Percentiles rank a stretch among this genome's conserved stretches.
Evolutionary conservation across 805 yeast species (phyloP).

Genomic region (Candida gorgasii): DNA sequence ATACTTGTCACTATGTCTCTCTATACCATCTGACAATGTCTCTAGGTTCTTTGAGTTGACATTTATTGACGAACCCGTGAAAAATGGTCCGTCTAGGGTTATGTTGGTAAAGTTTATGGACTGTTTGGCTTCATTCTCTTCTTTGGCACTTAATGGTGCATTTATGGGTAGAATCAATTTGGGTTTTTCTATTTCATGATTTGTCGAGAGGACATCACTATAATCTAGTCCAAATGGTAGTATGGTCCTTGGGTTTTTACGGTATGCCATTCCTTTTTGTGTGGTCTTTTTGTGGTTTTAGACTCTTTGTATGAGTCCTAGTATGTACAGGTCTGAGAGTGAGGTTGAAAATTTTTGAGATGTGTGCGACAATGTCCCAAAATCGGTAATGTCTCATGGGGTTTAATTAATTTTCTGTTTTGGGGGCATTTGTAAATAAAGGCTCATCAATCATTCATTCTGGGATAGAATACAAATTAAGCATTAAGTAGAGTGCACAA

Average conservation of each 20-base stretch:
- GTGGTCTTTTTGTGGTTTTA: neutral
- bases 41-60: conserved; percentile 16
- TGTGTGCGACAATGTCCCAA: neutral
- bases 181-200: conserved; percentile 39
- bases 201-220: conserved; percentile 50
- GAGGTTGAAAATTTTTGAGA: neutral
- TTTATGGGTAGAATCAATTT: conserved; percentile 62
- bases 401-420: conserved; percentile 1
- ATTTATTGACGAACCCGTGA: conserved; percentile 52
- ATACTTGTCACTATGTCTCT: conserved; percentile 81
- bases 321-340: neutral
- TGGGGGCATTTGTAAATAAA: conserved; percentile 1
- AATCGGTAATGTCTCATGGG: neutral
- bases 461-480: no score
- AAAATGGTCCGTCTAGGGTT: conserved; percentile 68
- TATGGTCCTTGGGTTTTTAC: conserved; percentile 27
- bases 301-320: neutral
- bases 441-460: conserved; percentile 9
- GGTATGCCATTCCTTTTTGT: conserved; percentile 1
- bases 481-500: no score
- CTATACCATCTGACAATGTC: conserved; percentile 59
- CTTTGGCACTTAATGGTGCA: conserved; percentile 54
- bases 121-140: conserved; percentile 53
- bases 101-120: conserved; percentile 53
- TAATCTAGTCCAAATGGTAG: conserved; percentile 77